A percentile compares a stretch with the other conserved stretches of the same genome.
Evolutionary conservation across 805 yeast genomes (phyloP).

Genomic region (Candida insectorum): DNA sequence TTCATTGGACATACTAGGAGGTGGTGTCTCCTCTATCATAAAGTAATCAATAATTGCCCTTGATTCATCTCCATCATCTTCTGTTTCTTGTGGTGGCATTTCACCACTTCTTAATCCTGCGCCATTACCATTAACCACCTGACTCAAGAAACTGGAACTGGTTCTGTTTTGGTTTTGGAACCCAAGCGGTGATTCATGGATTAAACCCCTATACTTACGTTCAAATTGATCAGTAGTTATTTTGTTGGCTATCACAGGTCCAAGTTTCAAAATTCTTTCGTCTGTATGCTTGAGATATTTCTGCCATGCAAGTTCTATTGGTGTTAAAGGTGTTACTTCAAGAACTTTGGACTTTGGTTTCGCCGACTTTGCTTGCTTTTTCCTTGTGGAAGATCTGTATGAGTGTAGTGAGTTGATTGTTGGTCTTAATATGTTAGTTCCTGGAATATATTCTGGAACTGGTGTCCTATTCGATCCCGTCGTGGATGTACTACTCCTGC

Average conservation of each 20-base stretch:
- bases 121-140: constrained; percentile 35
- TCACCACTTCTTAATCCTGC: constrained; percentile 17
- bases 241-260: constrained; percentile 46
- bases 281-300: constrained; percentile 49
- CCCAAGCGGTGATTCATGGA: constrained; percentile 60
- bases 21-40: constrained; percentile 17
- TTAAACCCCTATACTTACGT: constrained; percentile 51
- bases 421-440: constrained; percentile 57
- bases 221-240: constrained; percentile 51
- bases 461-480: constrained; percentile 20
- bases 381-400: constrained; percentile 15
- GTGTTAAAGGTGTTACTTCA: constrained; percentile 45
- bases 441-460: constrained; percentile 52
- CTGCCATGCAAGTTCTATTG: constrained; percentile 59
- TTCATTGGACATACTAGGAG: constrained; percentile 6
- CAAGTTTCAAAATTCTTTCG: constrained; percentile 59
- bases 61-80: constrained; percentile 46
- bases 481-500: constrained; percentile 21
- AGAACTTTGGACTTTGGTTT: constrained; percentile 24
- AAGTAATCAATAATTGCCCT: constrained; percentile 63
- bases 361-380: constrained; percentile 6
- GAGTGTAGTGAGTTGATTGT: constrained; percentile 36
- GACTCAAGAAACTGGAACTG: constrained; percentile 30
- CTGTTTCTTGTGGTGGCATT: constrained; percentile 3
- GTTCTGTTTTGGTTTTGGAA: constrained; percentile 18